Evolutionary conservation across 2,329 filamentous ascomycete genomes (phyloP).

Genomic region (Trichoderma arundinaceum): DNA sequence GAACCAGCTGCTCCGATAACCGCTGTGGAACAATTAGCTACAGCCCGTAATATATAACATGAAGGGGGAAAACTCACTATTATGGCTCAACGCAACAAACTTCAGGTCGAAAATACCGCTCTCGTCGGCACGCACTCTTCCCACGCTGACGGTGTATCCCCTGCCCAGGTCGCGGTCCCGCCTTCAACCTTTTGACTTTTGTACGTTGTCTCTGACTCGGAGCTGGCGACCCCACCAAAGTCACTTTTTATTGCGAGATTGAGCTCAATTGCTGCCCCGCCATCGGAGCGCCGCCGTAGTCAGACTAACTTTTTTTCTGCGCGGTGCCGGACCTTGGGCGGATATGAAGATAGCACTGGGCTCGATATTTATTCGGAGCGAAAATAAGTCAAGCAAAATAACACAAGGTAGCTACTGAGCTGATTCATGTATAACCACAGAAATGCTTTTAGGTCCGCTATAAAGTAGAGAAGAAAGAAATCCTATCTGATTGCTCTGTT

Average conservation of each 20-base stretch:
- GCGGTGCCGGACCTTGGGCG: conserved; percentile 7
- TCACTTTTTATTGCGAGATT: no score
- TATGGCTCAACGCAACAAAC: conserved; percentile 90
- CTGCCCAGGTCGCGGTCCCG: conserved; percentile 78
- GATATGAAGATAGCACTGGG: not conserved
- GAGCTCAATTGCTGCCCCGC: conserved; percentile 38
- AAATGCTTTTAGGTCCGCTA: not conserved
- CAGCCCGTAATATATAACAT: not conserved
- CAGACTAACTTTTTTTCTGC: conserved; percentile 16
- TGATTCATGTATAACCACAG: no score
- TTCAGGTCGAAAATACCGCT: conserved; percentile 92
- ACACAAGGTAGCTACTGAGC: no score
- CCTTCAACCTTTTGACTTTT: not conserved
- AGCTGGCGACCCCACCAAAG: no score
- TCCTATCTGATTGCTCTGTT: not conserved
- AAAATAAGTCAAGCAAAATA: not conserved
- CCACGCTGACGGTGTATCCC: conserved; percentile 91
- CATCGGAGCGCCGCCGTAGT: conserved; percentile 41
- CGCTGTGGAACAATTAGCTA: conserved; percentile 52
- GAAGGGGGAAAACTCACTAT: conserved; percentile 54
- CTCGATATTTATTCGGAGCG: no score
- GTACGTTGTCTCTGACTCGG: no score
- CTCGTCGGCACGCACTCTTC: conserved; percentile 82
- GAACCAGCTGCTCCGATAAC: conserved; percentile 96
- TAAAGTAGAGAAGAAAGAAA: not conserved